Percentiles rank a stretch among this genome's conserved stretches.
phyloP scores from a whole-genome alignment of 2,329 filamentous ascomycete species.

The Dissoconium aciculare region DNA sequence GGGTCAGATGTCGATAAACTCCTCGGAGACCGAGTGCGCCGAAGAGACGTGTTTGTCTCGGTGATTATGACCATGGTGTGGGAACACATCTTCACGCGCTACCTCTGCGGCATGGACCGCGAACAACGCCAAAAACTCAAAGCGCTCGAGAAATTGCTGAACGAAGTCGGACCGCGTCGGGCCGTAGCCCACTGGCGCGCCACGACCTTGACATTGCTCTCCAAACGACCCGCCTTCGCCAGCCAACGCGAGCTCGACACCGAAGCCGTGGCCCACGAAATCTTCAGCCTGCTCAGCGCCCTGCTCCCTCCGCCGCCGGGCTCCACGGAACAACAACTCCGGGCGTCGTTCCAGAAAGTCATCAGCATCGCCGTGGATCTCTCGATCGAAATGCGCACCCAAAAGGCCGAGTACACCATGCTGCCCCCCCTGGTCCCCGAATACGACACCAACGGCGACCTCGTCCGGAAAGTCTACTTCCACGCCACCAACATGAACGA shows the following conservation, averaged over 20 bases:
- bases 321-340: constrained; percentile 64
- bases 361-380: constrained; percentile 78
- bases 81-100: constrained; percentile 96
- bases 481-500: constrained; percentile 93
- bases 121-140: constrained; percentile 97
- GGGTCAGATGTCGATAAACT: constrained; percentile 84
- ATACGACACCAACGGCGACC: constrained; percentile 84
- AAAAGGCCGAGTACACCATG: constrained; percentile 97
- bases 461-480: constrained; percentile 76
- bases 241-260: constrained; percentile 77
- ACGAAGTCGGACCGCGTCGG: constrained; percentile 69
- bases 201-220: constrained; percentile 78
- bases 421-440: constrained; percentile 86
- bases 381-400: constrained; percentile 92
- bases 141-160: constrained; percentile 77
- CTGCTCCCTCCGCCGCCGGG: constrained; percentile 69
- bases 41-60: constrained; percentile 93
- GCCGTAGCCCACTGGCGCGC: constrained; percentile 98
- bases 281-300: constrained; percentile 68
- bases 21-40: constrained; percentile 70
- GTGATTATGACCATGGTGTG: constrained; percentile 99
- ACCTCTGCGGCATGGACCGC: constrained; percentile 95
- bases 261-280: constrained; percentile 84
- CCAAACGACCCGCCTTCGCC: constrained; percentile 64
- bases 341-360: constrained; percentile 72